Conservation (phyloP, 2,329 filamentous ascomycete species). For the Magnaporthales sp. region DNA sequence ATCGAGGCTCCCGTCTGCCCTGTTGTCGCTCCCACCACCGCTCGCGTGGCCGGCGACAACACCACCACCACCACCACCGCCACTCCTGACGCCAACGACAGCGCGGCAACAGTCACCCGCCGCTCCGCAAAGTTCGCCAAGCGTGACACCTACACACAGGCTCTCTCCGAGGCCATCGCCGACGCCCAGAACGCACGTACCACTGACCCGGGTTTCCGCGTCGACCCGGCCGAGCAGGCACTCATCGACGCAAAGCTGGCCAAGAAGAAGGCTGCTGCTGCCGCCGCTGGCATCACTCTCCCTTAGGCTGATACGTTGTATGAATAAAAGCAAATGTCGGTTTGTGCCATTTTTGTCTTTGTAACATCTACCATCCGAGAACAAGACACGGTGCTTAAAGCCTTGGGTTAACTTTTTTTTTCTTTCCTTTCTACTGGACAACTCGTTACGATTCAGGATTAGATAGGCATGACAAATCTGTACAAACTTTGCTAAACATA, state of each 20-base stretch:
- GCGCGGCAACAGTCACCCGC: too few relatives aligned
- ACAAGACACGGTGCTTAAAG: too few relatives aligned
- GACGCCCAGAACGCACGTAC: constrained; percentile 10
- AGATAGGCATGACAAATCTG: too few relatives aligned
- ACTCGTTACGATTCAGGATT: too few relatives aligned
- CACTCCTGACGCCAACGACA: too few relatives aligned
- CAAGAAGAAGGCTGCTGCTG: background rate
- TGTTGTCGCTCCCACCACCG: background rate
- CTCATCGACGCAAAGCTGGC: background rate
- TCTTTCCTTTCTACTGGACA: too few relatives aligned
- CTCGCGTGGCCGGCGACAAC: background rate
- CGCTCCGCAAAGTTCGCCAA: background rate
- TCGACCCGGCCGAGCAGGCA: constrained; percentile 1
- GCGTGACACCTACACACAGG: background rate
- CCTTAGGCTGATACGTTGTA: background rate
- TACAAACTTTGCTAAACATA: too few relatives aligned
- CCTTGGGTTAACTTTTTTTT: too few relatives aligned
- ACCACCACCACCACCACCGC: background rate
- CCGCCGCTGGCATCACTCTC: background rate
- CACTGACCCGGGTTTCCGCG: constrained; percentile 6
- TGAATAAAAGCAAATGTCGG: background rate
- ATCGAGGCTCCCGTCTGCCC: constrained; percentile 16
- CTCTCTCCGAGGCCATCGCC: constrained; percentile 8
- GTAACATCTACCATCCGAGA: background rate
- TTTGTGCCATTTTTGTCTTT: background rate